A percentile compares a stretch with the other conserved stretches of the same genome.
phyloP scores from a whole-genome alignment of 192 early-diverging fungal genomes.

The Paraglomus brasilianum region DNA sequence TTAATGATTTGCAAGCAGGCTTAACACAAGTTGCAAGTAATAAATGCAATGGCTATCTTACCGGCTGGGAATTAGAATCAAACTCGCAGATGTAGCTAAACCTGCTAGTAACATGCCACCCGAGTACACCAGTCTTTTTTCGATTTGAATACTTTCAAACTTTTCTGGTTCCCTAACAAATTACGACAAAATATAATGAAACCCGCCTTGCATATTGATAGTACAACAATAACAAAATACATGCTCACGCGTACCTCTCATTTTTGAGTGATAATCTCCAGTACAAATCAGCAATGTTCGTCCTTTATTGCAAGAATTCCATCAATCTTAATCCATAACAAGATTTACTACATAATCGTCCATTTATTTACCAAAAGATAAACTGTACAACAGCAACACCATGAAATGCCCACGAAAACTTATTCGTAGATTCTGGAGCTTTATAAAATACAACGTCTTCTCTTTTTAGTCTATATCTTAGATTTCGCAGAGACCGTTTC shows the following conservation, averaged over 20 bases:
- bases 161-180: no score
- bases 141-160: no score
- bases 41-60: not conserved
- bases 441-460: constrained; percentile 8
- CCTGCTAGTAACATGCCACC: not conserved
- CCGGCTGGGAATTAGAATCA: constrained; percentile 17
- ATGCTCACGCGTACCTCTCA: not conserved
- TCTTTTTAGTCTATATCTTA: not conserved
- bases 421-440: constrained; percentile 1
- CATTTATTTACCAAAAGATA: constrained; percentile 16
- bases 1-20: not conserved
- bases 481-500: no score
- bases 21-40: no score
- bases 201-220: no score
- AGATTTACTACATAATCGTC: no score
- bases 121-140: not conserved
- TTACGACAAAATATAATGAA: no score
- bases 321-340: not conserved
- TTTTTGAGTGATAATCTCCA: constrained; percentile 10
- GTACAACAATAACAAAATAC: not conserved
- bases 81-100: not conserved
- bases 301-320: not conserved
- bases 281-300: constrained; percentile 14
- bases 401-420: not conserved
- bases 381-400: constrained; percentile 15